phyloP scores from a whole-genome alignment of 192 early-diverging fungal genomes.

The Podila verticillata region DNA sequence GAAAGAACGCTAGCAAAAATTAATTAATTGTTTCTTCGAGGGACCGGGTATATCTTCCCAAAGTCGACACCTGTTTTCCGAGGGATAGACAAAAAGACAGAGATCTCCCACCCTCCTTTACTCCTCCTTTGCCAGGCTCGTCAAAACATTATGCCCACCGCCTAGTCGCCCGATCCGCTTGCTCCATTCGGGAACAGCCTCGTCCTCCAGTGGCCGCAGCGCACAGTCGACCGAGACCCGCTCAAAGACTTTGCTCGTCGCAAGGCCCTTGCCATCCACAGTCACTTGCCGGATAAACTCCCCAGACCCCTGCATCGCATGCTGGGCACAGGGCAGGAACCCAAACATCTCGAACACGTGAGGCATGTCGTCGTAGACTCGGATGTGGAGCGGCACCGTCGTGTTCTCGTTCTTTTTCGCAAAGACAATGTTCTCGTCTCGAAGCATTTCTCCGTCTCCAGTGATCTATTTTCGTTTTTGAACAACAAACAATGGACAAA shows the following conservation, averaged over 20 bases:
- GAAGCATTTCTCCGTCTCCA: conserved; percentile 55
- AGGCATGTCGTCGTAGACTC: conserved; percentile 60
- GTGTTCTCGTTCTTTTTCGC: conserved; percentile 41
- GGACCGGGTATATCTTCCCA: too few species aligned
- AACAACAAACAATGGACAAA: too few species aligned
- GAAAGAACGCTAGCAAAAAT: too few species aligned
- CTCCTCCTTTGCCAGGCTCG: neutral
- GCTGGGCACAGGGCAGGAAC: conserved; percentile 16
- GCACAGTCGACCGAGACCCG: conserved; percentile 21
- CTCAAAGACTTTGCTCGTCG: conserved; percentile 11
- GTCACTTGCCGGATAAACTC: conserved; percentile 34
- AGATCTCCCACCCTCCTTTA: too few species aligned
- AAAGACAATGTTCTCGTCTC: conserved; percentile 61
- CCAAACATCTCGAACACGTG: conserved; percentile 59
- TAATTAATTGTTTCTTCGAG: too few species aligned
- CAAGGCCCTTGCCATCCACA: neutral
- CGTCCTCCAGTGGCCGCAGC: conserved; percentile 25
- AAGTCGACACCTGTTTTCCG: too few species aligned
- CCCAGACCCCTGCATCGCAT: conserved; percentile 22
- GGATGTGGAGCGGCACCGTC: conserved; percentile 36
- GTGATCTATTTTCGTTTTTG: conserved; percentile 43
- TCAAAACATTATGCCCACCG: conserved; percentile 21
- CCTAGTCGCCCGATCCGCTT: conserved; percentile 35
- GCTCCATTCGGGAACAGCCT: conserved; percentile 28
- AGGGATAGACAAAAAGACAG: too few species aligned